Evolutionary conservation across 148 eudicot genomes (phyloP).

Genomic region (Amaranthus cruentus): DNA sequence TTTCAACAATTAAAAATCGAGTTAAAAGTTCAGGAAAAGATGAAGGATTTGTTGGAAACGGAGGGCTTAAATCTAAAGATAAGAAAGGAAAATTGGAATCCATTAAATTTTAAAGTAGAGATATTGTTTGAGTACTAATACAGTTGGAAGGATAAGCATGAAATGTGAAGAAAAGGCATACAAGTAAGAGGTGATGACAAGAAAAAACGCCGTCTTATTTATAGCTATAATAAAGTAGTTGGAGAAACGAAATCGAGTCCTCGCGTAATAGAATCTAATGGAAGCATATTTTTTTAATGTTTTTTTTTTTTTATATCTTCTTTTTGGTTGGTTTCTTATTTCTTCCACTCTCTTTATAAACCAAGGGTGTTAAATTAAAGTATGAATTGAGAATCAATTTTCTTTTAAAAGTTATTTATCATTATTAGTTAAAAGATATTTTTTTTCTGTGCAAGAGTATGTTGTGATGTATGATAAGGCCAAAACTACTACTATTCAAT

Average conservation of each 20-base stretch:
- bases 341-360: neutral
- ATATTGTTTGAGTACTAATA: neutral
- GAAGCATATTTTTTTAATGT: neutral
- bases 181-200: neutral
- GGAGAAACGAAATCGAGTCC: constrained; percentile 32
- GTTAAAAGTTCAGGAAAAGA: constrained; percentile 23
- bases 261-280: constrained; percentile 38
- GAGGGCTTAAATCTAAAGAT: constrained; percentile 35
- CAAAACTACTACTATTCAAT: no score
- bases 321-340: neutral
- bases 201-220: constrained; percentile 2
- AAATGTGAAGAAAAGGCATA: no score
- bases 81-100: constrained; percentile 26
- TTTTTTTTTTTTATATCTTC: neutral
- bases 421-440: no score
- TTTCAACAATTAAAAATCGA: constrained; percentile 22
- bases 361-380: constrained; percentile 20
- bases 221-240: neutral
- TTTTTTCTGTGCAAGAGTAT: no score
- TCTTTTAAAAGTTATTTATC: no score
- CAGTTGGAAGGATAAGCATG: constrained; percentile 9
- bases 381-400: neutral
- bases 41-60: constrained; percentile 20
- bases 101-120: constrained; percentile 17
- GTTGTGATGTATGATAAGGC: no score